These are phyloP conservation scores for Colletotrichum sp. DNA, from an alignment of 2,329 filamentous ascomycete genomes.

Conservation along the genomic window DNA sequence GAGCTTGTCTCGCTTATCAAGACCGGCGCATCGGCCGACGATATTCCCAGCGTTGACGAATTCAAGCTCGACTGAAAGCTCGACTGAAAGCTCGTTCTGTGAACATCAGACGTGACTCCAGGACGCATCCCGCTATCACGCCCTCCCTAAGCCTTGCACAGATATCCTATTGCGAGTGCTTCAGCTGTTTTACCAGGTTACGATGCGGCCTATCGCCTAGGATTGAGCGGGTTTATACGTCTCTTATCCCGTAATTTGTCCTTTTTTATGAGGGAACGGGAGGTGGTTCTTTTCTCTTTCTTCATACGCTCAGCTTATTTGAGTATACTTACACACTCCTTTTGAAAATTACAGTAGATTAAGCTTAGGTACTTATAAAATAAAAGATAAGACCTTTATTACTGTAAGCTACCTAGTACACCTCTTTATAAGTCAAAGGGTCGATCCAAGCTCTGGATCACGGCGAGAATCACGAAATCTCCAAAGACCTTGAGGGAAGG, in stretches of 20 bases:
- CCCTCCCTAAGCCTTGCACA: not conserved
- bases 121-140: not conserved
- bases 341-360: not conserved
- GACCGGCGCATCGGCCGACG: not conserved
- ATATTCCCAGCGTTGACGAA: not conserved
- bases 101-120: not conserved
- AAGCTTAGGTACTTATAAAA: not conserved
- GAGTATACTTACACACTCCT: not conserved
- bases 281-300: not conserved
- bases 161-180: not conserved
- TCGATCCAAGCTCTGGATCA: not conserved
- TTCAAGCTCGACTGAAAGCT: constrained; percentile 10
- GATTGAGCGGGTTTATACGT: not conserved
- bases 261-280: not conserved
- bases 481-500: rapidly evolving
- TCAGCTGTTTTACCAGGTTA: not conserved
- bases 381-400: not conserved
- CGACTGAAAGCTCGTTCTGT: not conserved
- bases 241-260: not conserved
- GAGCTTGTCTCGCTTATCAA: not conserved
- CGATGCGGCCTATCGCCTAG: not conserved
- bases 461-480: not conserved
- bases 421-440: rapidly evolving
- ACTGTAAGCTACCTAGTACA: not conserved
- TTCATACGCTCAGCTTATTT: not conserved